These are phyloP conservation scores for Aspergillus hortae DNA, from an alignment of 2,329 filamentous ascomycete species.

Conservation along the genomic window DNA sequence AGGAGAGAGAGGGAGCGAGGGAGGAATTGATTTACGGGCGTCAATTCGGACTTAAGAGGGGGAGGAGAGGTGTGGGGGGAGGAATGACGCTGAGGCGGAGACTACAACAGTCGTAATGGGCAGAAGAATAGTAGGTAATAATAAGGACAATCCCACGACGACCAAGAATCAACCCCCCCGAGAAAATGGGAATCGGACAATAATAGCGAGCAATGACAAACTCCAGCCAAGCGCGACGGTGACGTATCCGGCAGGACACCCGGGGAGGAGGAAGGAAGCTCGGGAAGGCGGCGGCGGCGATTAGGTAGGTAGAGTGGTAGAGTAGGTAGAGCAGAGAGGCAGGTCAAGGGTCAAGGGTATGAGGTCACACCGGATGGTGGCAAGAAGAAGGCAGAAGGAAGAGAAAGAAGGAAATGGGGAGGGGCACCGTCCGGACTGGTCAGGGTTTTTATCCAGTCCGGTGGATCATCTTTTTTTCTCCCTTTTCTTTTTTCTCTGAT, in stretches of 20 bases:
- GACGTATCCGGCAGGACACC: conserved; percentile 7
- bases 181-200: conserved; percentile 8
- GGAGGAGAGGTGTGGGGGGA: conserved; percentile 7
- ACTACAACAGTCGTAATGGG: not conserved
- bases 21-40: conserved; percentile 4
- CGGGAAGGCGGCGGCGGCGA: conserved; percentile 6
- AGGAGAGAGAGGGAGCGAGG: conserved; percentile 1
- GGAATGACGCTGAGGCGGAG: conserved; percentile 2
- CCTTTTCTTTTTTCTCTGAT: not conserved
- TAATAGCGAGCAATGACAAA: not conserved
- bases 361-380: conserved; percentile 14
- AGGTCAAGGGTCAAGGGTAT: conserved; percentile 2
- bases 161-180: conserved; percentile 2
- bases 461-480: conserved; percentile 13
- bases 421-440: conserved; percentile 6
- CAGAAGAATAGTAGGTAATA: not conserved
- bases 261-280: not conserved
- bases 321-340: not conserved
- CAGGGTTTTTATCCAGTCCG: conserved; percentile 23
- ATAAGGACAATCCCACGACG: not conserved
- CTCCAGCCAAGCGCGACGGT: not conserved
- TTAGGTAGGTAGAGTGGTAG: too few relatives aligned
- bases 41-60: not conserved
- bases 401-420: conserved; percentile 15
- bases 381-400: conserved; percentile 11